Conservation (phyloP, 202 grass and related monocot species). For the Panicum hallii region DNA sequence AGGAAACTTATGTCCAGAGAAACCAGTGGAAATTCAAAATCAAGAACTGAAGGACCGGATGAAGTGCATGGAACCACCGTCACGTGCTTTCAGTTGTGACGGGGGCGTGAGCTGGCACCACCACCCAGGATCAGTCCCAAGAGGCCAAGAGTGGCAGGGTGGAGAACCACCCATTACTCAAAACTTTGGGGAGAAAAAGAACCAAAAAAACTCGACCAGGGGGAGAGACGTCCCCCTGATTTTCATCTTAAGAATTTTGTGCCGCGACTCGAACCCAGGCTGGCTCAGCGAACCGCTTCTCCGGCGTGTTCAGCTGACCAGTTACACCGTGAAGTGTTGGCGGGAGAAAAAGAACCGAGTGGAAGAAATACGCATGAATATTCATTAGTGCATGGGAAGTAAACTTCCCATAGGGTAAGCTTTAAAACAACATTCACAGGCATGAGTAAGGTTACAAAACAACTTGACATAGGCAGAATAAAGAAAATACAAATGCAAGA, state of each 20-base stretch:
- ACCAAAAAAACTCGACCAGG: too few species aligned
- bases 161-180: background rate
- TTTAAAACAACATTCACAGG: conserved; percentile 12
- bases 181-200: conserved; percentile 21
- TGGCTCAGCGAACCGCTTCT: too few species aligned
- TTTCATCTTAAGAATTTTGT: too few species aligned
- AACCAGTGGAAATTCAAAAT: conserved; percentile 24
- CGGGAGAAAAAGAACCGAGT: conserved; percentile 14
- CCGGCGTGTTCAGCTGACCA: too few species aligned
- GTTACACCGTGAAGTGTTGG: too few species aligned
- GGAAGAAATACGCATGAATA: conserved; percentile 33
- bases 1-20: background rate
- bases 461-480: conserved; percentile 18
- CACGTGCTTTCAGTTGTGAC: background rate
- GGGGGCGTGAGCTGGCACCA: background rate
- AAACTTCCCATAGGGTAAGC: background rate
- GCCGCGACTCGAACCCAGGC: too few species aligned
- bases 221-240: too few species aligned
- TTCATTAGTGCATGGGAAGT: background rate
- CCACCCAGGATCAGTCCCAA: background rate
- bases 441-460: conserved; percentile 15
- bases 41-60: background rate
- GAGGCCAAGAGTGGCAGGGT: background rate
- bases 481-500: conserved; percentile 4
- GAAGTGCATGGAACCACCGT: background rate